Evolutionary conservation across 2,329 filamentous ascomycete species (phyloP), one percentile per base, ranked within the genome.

Genomic region (Colletotrichum sp.): DNA sequence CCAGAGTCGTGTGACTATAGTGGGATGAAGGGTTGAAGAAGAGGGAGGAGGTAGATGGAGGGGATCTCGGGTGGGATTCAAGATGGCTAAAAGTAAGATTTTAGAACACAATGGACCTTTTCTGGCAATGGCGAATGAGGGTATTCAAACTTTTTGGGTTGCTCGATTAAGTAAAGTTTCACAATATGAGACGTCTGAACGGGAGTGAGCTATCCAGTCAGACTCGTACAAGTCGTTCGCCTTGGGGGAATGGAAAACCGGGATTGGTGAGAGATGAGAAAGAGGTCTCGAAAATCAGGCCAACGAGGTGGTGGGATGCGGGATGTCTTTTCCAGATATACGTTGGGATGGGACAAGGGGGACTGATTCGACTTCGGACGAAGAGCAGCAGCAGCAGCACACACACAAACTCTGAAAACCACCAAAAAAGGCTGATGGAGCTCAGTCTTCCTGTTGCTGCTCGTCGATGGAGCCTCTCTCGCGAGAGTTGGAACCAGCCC

Each of bases 241-340:
- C 26, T 70, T 18, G 32, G 30, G 30, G 18, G 30, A 8, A 34
- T 63, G 18, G 32, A 26, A 21, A 59, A 26, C 62, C 26, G 30
- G 66, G 66, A 62, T 68, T 68, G 36, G 69, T 30, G 62, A 68
- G 52, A 39, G 39, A 44, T 26, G 44, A 67, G 44, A 60, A 49
- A 36, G 49, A 52, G 73, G 70, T 73, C 63, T 73, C 65, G 63
- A 59, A 66, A 64, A 73, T 65, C 64, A 76, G 70, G 64, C 73
- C 73, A 73, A 69, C 44, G 28, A 59, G 59, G 32, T 52, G 64
- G 30, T 32, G 57, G 59, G 44, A 32, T 52, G 44, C 44, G 24
- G 70, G 28, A 36, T n/a, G 39, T 39, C 18, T 32, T 15, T 62
- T 34, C 26, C 59, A 69, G 64, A 76, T 76, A 76, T 76, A 76